Evolutionary conservation across 495 filamentous ascomycete genomes (phyloP), one percentile per base, ranked within the genome.

Genomic region (Letharia lupina): DNA sequence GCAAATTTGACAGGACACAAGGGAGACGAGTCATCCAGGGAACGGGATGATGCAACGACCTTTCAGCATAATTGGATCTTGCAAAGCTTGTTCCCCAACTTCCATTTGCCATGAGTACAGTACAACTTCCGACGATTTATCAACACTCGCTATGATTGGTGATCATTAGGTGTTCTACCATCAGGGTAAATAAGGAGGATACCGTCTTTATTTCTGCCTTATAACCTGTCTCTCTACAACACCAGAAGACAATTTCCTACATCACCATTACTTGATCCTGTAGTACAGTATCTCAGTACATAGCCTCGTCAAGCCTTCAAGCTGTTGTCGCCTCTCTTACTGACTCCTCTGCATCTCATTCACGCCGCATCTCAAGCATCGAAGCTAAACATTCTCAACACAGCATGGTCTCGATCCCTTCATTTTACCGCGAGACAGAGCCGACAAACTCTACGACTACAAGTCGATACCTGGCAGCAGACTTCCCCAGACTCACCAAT

Each of bases 401-500:
- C 48, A 60, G 31, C 48, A 71, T 71, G 69, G 28, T 52, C 61
- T 62, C 64, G 64, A 63, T 61, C 52, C 65, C 58, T 41, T 44
- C 61, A 54, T 54, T 60, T 66, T 70, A 60, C 68, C 68, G 68
- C 65, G 60, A 70, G 54, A 65, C 67, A 67, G 48, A 68, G 52
- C 60, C 66, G 58, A 65, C 69, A 67, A 28, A 42, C 56, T 59
- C 60, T 58, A 62, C 57, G n/a, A 57, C 37, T 39, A 63, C 60
- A 60, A 41, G 20, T 65, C 68, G 67, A 69, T 71, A 73, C 64
- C 61, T 60, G 42, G 62, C 71, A 60, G 62, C 71, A 62, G 69
- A 71, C 63, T 69, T 64, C 56, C 37, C 45, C 62, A 71, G 57
- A 73, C 71, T 73, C 69, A 65, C 71, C 71, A 73, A 73, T 70